Evolutionary conservation across 2,329 filamentous ascomycete genomes (phyloP).

Genomic region (Colletotrichum lini): DNA sequence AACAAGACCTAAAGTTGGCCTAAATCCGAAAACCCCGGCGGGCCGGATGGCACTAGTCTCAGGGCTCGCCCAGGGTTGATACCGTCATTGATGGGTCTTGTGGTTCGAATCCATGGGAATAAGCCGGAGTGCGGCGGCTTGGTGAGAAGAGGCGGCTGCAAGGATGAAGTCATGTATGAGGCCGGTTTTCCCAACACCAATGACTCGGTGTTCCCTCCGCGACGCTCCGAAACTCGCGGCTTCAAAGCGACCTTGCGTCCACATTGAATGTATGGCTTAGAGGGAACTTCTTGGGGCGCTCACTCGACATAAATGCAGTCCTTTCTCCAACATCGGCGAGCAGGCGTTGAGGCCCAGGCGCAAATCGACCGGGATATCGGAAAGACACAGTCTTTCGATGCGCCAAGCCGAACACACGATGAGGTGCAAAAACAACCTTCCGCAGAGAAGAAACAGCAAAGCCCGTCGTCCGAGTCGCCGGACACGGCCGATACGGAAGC

Average conservation of each 20-base stretch:
- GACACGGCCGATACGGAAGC: background rate
- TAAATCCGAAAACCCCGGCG: constrained; percentile 15
- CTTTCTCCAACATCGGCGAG: constrained; percentile 26
- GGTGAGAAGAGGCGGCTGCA: background rate
- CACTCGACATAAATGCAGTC: constrained; percentile 24
- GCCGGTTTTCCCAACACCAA: background rate
- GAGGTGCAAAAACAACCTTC: background rate
- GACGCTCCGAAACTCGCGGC: background rate
- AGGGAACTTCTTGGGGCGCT: background rate
- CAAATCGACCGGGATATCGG: constrained; percentile 32
- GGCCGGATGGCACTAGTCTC: background rate
- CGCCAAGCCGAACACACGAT: background rate
- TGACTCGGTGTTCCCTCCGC: constrained; percentile 17
- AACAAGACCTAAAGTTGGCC: background rate
- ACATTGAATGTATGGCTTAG: background rate
- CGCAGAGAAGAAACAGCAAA: background rate
- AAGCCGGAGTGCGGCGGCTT: background rate
- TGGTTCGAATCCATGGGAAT: background rate
- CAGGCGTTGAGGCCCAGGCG: constrained; percentile 28
- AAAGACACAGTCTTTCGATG: background rate
- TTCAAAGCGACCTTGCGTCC: background rate
- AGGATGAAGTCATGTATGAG: constrained; percentile 14
- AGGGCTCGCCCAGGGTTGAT: background rate
- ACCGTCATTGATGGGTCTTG: background rate
- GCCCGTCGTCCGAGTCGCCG: background rate